phyloP scores from a whole-genome alignment of 2,329 filamentous ascomycete genomes.

The Pseudogymnoascus sp. region DNA sequence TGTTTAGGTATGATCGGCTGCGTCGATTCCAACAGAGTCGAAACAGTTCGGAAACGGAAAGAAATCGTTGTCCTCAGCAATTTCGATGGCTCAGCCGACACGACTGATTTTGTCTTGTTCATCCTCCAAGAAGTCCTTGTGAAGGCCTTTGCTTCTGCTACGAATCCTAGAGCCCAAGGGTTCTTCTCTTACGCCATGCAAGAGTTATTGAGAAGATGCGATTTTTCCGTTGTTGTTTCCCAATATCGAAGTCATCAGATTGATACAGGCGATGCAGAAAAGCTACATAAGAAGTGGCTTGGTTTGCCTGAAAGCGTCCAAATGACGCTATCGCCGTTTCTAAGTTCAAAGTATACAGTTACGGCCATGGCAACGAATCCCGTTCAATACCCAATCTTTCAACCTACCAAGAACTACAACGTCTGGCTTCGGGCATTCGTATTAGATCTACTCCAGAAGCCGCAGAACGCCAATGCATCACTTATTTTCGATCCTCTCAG shows the following conservation, averaged over 20 bases:
- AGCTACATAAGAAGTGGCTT: constrained; percentile 66
- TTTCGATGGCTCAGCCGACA: constrained; percentile 69
- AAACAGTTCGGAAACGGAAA: constrained; percentile 66
- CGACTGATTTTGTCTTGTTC: constrained; percentile 76
- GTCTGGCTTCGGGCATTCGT: constrained; percentile 77
- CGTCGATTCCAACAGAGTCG: constrained; percentile 81
- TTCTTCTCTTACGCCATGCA: constrained; percentile 95
- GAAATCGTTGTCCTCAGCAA: constrained; percentile 85
- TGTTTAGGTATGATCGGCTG: constrained; percentile 86
- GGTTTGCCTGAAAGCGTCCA: constrained; percentile 67
- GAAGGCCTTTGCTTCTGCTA: constrained; percentile 82
- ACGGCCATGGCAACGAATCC: constrained; percentile 44
- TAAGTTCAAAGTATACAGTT: constrained; percentile 74
- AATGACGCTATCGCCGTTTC: constrained; percentile 78
- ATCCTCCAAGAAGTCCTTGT: constrained; percentile 82
- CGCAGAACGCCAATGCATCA: constrained; percentile 63
- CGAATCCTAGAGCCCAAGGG: constrained; percentile 78
- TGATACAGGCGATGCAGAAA: constrained; percentile 41
- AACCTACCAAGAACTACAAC: constrained; percentile 56
- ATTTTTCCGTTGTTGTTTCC: constrained; percentile 44
- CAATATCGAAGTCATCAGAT: constrained; percentile 28
- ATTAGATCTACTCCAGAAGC: constrained; percentile 71
- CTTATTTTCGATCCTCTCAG: constrained; percentile 75
- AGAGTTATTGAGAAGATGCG: constrained; percentile 70
- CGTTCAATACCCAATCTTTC: constrained; percentile 64